phyloP scores from a whole-genome alignment of 1,284 basidiomycete species.

The Sporisorium sorghi region DNA sequence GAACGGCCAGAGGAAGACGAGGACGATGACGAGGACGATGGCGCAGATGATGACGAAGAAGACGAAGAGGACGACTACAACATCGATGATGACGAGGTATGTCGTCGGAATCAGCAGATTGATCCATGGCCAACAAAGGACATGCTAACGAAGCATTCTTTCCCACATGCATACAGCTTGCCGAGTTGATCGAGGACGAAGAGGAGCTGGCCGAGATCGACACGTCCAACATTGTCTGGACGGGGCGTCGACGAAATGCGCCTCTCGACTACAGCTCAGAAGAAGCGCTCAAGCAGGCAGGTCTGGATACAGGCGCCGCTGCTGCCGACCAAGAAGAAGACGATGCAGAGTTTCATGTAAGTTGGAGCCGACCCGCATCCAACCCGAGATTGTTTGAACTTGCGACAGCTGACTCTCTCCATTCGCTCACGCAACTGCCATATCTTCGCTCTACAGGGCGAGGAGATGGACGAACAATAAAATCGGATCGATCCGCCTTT shows the following conservation, averaged over 20 bases:
- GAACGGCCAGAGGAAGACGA: conserved; percentile 17
- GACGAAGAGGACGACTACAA: conserved; percentile 40
- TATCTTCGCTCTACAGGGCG: conserved; percentile 13
- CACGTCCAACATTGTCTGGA: conserved; percentile 54
- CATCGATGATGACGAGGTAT: conserved; percentile 48
- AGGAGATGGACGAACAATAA: conserved; percentile 39
- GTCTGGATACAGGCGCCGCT: conserved; percentile 32
- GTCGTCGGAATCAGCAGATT: not conserved
- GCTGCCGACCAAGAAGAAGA: conserved; percentile 49
- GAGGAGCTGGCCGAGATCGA: conserved; percentile 55
- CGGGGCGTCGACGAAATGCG: conserved; percentile 48
- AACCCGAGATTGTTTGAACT: not conserved
- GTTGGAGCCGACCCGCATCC: not conserved
- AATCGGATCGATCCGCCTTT: not conserved
- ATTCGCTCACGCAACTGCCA: not conserved
- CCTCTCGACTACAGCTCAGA: conserved; percentile 60
- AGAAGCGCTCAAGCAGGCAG: conserved; percentile 58
- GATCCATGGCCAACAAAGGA: no score
- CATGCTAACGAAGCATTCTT: conserved; percentile 6
- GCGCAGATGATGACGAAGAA: conserved; percentile 43
- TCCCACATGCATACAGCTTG: conserved; percentile 16
- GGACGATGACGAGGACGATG: conserved; percentile 35
- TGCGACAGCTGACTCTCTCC: conserved; percentile 1
- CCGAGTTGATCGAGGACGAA: conserved; percentile 50
- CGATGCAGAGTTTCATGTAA: conserved; percentile 54